Conservation (phyloP, 345 rosid genomes). For the Mallotus nudiflorus region DNA sequence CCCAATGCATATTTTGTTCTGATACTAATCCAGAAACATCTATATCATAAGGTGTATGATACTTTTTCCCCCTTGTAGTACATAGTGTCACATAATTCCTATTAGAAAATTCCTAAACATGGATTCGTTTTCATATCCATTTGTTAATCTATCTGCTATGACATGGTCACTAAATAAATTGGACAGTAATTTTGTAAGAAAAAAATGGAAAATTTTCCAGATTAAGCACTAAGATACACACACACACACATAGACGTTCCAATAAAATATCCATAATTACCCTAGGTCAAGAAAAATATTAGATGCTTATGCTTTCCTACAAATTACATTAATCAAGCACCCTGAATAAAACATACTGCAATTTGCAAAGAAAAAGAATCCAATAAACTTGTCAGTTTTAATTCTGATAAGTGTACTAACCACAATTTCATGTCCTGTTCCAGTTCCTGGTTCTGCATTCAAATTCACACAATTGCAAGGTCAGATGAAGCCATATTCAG, state of each 20-base stretch:
- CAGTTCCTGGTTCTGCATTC: slow-evolving; percentile 53
- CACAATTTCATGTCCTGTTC: slow-evolving; percentile 55
- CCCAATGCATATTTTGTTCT: too few species aligned
- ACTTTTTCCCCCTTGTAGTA: neutral
- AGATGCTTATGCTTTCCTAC: neutral
- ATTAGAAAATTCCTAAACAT: neutral
- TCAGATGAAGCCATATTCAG: neutral
- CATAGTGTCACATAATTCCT: neutral
- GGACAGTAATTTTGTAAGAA: neutral
- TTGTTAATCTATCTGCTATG: too few species aligned
- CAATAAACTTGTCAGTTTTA: neutral
- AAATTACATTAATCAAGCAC: neutral
- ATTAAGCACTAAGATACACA: neutral
- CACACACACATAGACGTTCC: neutral
- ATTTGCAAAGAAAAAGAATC: neutral
- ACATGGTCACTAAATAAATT: neutral
- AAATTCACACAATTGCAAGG: slow-evolving; percentile 16
- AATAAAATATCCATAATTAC: neutral
- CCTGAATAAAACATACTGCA: neutral
- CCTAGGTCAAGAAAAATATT: neutral
- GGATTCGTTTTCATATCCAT: neutral
- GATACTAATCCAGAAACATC: too few species aligned
- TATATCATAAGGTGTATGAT: too few species aligned
- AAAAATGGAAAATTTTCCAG: neutral
- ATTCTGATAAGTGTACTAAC: slow-evolving; percentile 30